Conservation (phyloP, 805 yeast genomes). For the Suhomyces faveliae region DNA sequence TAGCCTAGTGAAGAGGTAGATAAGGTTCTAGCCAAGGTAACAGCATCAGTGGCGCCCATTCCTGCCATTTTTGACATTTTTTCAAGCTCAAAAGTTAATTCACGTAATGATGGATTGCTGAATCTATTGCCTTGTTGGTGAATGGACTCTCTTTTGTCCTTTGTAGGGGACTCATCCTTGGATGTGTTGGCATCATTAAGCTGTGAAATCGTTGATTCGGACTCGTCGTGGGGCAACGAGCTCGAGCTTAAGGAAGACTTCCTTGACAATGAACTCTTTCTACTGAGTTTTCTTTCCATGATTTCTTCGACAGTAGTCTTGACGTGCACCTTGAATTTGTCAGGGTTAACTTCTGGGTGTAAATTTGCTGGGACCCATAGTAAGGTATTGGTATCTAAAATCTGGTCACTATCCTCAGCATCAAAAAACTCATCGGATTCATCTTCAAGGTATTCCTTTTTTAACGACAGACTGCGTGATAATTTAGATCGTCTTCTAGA, state of each 20-base stretch:
- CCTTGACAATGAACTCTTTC: constrained; percentile 26
- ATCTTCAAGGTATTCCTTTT: constrained; percentile 5
- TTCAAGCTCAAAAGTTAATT: constrained; percentile 72
- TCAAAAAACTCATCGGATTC: constrained; percentile 17
- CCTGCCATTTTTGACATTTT: constrained; percentile 75
- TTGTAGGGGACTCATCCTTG: background rate
- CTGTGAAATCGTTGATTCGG: constrained; percentile 1
- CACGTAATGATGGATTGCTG: constrained; percentile 63
- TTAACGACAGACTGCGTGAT: constrained; percentile 6
- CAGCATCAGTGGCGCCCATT: constrained; percentile 74
- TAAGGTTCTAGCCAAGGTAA: constrained; percentile 75
- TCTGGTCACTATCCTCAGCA: constrained; percentile 20
- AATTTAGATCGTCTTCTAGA: constrained; percentile 10
- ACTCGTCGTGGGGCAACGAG: background rate
- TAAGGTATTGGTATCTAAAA: constrained; percentile 39
- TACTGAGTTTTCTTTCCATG: constrained; percentile 36
- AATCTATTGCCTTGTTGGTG: constrained; percentile 12
- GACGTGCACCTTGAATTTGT: constrained; percentile 69
- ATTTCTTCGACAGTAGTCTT: constrained; percentile 56
- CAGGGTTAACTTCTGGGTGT: constrained; percentile 95
- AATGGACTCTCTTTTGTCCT: constrained; percentile 7
- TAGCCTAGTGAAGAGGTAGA: constrained; percentile 67
- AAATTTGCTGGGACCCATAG: constrained; percentile 95
- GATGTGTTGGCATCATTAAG: background rate
- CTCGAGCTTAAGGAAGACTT: constrained; percentile 13